A percentile compares a stretch with the other conserved stretches of the same genome.
phyloP scores from a whole-genome alignment of 2,329 filamentous ascomycete genomes.

The Chalaropsis thielavioides region DNA sequence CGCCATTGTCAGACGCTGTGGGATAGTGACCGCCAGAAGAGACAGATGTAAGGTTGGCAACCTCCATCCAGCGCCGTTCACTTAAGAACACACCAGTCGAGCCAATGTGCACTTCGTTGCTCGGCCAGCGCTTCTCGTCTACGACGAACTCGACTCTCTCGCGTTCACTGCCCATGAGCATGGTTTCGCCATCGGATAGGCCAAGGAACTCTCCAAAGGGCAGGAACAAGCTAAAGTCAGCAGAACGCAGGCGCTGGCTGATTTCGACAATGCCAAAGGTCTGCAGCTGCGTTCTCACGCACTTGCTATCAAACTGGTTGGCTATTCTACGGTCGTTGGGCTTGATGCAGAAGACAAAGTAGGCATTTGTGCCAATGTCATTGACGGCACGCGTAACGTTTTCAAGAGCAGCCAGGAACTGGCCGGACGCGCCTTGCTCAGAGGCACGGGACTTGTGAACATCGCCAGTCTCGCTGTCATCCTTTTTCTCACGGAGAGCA shows the following conservation, averaged over 20 bases:
- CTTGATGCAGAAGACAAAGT: conserved; percentile 95
- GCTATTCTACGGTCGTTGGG: conserved; percentile 93
- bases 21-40: conserved; percentile 32
- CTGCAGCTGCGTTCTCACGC: conserved; percentile 84
- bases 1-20: conserved; percentile 45
- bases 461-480: conserved; percentile 33
- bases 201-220: conserved; percentile 94
- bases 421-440: conserved; percentile 78
- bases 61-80: conserved; percentile 87
- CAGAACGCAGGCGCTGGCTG: conserved; percentile 78
- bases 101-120: conserved; percentile 79
- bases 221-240: conserved; percentile 90
- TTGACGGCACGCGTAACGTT: conserved; percentile 81
- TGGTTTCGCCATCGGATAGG: conserved; percentile 66
- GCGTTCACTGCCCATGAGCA: conserved; percentile 78
- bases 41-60: conserved; percentile 50
- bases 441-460: conserved; percentile 32
- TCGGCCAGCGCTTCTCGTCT: conserved; percentile 82
- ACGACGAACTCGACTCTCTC: conserved; percentile 87
- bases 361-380: conserved; percentile 72
- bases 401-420: conserved; percentile 79
- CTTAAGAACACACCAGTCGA: conserved; percentile 91
- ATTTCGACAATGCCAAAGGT: conserved; percentile 95
- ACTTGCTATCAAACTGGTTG: conserved; percentile 98
- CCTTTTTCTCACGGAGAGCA: conserved; percentile 29